Evolutionary conservation across 192 early-diverging fungal species (phyloP).

Genomic region (Mortierella claussenii): DNA sequence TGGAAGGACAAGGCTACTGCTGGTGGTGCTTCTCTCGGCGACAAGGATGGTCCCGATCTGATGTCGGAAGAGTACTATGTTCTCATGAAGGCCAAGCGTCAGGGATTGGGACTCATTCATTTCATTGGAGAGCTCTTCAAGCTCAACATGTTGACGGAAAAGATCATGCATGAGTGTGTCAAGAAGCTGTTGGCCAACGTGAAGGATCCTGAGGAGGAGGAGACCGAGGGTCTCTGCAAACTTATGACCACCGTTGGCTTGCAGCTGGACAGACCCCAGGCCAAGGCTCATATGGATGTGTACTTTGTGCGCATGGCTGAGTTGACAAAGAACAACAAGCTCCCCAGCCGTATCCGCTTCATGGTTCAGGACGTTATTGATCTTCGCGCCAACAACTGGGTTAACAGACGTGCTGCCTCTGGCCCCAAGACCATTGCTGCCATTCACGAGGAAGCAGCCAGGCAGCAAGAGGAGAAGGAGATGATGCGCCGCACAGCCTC

Average conservation of each 20-base stretch:
- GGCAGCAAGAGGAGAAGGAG: conserved; percentile 79
- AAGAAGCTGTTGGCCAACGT: conserved; percentile 78
- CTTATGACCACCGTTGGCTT: conserved; percentile 90
- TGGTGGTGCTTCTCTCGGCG: conserved; percentile 55
- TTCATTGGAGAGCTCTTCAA: conserved; percentile 98
- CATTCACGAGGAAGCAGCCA: conserved; percentile 84
- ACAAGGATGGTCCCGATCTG: conserved; percentile 71
- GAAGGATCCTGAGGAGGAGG: conserved; percentile 91
- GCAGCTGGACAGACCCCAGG: conserved; percentile 69
- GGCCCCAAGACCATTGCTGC: conserved; percentile 94
- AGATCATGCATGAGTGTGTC: conserved; percentile 96
- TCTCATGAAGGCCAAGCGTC: conserved; percentile 92
- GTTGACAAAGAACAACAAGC: conserved; percentile 72
- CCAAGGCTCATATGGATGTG: conserved; percentile 75
- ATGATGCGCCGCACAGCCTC: conserved; percentile 73
- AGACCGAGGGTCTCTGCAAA: conserved; percentile 93
- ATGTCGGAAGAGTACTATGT: conserved; percentile 86
- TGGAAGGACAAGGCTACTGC: conserved; percentile 86
- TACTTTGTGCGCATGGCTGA: conserved; percentile 89
- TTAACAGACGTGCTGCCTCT: conserved; percentile 63
- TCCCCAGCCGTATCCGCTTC: conserved; percentile 92
- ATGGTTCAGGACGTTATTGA: conserved; percentile 92
- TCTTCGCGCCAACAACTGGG: conserved; percentile 83
- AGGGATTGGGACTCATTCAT: conserved; percentile 89
- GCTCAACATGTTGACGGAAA: conserved; percentile 87